Conservation (phyloP, 169 alveolate genomes). For the Blepharisma undulans region DNA sequence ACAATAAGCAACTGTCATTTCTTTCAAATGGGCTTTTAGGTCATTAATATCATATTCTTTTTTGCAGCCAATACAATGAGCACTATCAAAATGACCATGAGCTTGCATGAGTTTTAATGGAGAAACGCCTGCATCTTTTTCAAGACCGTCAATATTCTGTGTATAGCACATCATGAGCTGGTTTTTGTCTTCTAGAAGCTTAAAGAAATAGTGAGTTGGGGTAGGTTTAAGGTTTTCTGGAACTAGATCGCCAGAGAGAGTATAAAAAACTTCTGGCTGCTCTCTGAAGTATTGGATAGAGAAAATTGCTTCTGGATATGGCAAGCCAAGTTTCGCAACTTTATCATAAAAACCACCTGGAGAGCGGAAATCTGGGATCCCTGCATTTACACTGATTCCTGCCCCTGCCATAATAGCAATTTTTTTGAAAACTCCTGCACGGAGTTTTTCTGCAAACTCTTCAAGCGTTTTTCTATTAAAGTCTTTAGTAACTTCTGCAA, state of each 20-base stretch:
- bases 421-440: conserved; percentile 45
- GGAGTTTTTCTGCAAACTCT: neutral
- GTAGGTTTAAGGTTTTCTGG: conserved; percentile 71
- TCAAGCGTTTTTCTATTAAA: neutral
- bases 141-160: conserved; percentile 88
- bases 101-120: conserved; percentile 71
- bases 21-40: conserved; percentile 53
- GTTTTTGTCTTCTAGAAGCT: conserved; percentile 50
- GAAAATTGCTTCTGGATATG: conserved; percentile 81
- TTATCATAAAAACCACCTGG: conserved; percentile 74
- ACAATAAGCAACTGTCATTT: conserved; percentile 64
- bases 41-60: conserved; percentile 42
- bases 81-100: conserved; percentile 79
- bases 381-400: conserved; percentile 87
- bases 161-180: conserved; percentile 59
- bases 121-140: conserved; percentile 77
- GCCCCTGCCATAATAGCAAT: conserved; percentile 84
- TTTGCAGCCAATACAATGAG: conserved; percentile 76
- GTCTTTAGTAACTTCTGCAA: neutral
- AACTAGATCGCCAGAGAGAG: conserved; percentile 71
- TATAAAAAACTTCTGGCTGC: conserved; percentile 81
- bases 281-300: conserved; percentile 60
- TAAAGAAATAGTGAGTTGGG: conserved; percentile 69
- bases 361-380: conserved; percentile 89
- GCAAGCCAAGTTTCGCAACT: conserved; percentile 65